Base-by-base conservation (phyloP, 768 basidiomycete species). In the Termitomyces titanicus region DNA sequence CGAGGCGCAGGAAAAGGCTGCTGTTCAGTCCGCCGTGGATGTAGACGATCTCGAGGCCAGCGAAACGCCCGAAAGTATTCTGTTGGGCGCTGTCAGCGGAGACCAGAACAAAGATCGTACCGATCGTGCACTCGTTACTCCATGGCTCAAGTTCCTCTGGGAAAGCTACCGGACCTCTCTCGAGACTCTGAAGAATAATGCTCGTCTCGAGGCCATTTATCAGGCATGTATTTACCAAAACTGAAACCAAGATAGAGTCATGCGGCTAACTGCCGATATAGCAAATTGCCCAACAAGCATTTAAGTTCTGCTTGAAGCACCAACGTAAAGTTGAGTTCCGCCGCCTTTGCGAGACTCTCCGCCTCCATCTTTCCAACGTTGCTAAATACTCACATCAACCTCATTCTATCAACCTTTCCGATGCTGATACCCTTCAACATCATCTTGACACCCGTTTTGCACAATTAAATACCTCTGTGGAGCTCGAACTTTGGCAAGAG, bases 121-220 rank as follows among this genome's bases (percentile, higher is more conserved):
- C 29, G 95, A 98, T 72, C 77, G 96, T 44, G 90, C 94, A 7
- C 81, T 98, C 49, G 94, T 99, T 60, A 97, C 94, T 0, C 96
- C 96, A 0, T 97, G 94, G 88, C 88, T 98, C 67, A 94, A 95
- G 68, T 97, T 98, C 71, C 80, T 94, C n/a, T 98, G 95, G 94
- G 96, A 98, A 78, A 92, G 92, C 63, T 98, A 98, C 68, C 86
- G 96, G 54, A 97, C 93, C 18, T 93, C 90, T 1, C 76, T 99
- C 39, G 96, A 98, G 75, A 94, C 94, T 2, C 79, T 98, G 61
- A 96, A 98, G 69, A 96, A 97, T 68, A 98, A 97, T 66, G 90
- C 93, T 17, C 78, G 96, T 17, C 73, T 98, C 37, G 96, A 99
- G 73, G 74, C 77, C 17, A 92, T 98, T 58, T 99, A 99, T 74